Percentiles rank a stretch among this genome's conserved stretches.
These are phyloP conservation scores for Cylindrotheca fusiformis DNA, from an alignment of 108 stramenopile species.

Conservation along the genomic window DNA sequence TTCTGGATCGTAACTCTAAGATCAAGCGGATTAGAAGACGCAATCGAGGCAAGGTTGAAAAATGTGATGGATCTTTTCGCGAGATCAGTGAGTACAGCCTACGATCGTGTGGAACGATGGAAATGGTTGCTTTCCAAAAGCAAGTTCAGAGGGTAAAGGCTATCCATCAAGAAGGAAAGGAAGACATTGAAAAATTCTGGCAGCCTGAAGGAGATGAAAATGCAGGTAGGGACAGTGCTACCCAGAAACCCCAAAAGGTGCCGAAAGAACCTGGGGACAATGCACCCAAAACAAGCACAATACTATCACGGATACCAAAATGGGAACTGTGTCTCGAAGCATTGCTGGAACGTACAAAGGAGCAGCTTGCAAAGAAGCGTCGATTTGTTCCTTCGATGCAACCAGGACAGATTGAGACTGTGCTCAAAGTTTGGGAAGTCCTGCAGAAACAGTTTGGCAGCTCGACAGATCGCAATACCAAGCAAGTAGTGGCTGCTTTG, in stretches of 20 bases:
- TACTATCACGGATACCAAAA: background rate
- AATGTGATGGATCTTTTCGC: background rate
- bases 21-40: conserved; percentile 2
- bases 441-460: background rate
- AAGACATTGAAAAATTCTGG: conserved; percentile 2
- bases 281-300: background rate
- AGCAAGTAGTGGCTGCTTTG: too few species aligned
- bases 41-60: background rate
- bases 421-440: background rate
- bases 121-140: background rate
- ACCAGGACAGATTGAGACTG: background rate
- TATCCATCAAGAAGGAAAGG: background rate
- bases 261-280: background rate
- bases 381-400: conserved; percentile 1
- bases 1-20: conserved; percentile 1
- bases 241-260: background rate
- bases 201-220: background rate
- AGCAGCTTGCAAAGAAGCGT: background rate
- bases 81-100: background rate
- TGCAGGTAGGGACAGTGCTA: background rate
- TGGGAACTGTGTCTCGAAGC: background rate
- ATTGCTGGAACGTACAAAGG: conserved; percentile 1
- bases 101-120: background rate
- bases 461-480: background rate
- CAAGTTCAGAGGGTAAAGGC: background rate